phyloP scores from a whole-genome alignment of 1,284 basidiomycete genomes.

The Papiliotrema nemorosa region DNA sequence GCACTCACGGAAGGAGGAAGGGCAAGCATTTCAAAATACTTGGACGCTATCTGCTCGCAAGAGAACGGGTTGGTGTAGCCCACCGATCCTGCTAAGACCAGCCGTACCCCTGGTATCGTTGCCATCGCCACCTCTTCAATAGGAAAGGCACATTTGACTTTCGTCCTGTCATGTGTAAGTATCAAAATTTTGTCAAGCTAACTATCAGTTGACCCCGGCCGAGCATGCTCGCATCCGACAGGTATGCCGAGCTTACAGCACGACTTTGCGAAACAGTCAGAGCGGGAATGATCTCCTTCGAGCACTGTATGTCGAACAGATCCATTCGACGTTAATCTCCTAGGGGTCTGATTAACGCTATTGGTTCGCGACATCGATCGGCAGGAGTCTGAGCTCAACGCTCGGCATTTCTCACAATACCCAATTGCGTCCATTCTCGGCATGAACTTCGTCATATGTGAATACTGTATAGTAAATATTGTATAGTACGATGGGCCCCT shows the following conservation, averaged over 20 bases:
- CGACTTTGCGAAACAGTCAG: constrained; percentile 43
- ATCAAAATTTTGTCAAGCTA: background rate
- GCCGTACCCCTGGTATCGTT: constrained; percentile 39
- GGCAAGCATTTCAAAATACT: constrained; percentile 31
- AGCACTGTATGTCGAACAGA: constrained; percentile 18
- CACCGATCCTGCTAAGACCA: constrained; percentile 7
- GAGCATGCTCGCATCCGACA: constrained; percentile 33
- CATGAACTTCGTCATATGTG: no score
- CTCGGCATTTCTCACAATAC: no score
- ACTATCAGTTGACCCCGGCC: constrained; percentile 23
- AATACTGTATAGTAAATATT: no score
- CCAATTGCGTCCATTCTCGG: no score
- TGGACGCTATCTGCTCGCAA: constrained; percentile 35
- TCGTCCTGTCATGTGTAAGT: constrained; percentile 24
- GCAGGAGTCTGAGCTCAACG: background rate
- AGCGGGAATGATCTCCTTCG: constrained; percentile 41
- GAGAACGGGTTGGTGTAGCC: constrained; percentile 33
- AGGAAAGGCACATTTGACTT: constrained; percentile 40
- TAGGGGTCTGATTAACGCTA: constrained; percentile 19
- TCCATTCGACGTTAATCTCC: background rate
- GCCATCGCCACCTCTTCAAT: constrained; percentile 42
- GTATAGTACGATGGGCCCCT: no score
- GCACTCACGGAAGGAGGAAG: constrained; percentile 29
- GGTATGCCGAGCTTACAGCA: constrained; percentile 39
- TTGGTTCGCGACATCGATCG: constrained; percentile 10